A percentile compares a stretch with the other conserved stretches of the same genome.
These are phyloP conservation scores for Rhamnella rubrinervis DNA, from an alignment of 331 rosid genomes.

Conservation along the genomic window DNA sequence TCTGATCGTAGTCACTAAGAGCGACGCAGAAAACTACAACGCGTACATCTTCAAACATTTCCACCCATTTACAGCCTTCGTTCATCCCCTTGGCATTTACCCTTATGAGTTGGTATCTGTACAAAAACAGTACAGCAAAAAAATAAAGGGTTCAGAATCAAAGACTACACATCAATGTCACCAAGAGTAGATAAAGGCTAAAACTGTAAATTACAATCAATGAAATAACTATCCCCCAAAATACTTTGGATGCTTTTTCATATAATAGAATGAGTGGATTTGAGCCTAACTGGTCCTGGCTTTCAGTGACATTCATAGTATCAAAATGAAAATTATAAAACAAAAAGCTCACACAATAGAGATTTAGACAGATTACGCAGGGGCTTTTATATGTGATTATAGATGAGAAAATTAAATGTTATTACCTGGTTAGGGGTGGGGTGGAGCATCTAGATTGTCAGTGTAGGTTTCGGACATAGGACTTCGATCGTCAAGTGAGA, in stretches of 20 bases:
- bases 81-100: slow-evolving; percentile 94
- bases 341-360: neutral
- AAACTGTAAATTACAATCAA: neutral
- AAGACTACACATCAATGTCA: neutral
- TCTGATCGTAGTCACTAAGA: slow-evolving; percentile 81
- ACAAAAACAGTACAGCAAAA: slow-evolving; percentile 9
- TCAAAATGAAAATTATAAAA: neutral
- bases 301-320: neutral
- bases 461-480: slow-evolving; percentile 79
- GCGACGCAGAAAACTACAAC: slow-evolving; percentile 74
- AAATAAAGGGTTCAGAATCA: slow-evolving; percentile 4
- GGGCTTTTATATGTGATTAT: neutral
- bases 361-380: neutral
- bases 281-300: neutral
- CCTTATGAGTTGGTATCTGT: slow-evolving; percentile 91
- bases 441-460: slow-evolving; percentile 77
- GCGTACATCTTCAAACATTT: slow-evolving; percentile 96
- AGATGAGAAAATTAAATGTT: slow-evolving; percentile 1
- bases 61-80: slow-evolving; percentile 98
- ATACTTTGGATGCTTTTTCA: neutral
- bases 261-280: no score
- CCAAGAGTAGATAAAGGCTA: neutral
- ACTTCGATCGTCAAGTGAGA: slow-evolving; percentile 84
- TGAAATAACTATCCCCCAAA: neutral
- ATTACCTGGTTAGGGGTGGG: slow-evolving; percentile 79